Base-by-base conservation (phyloP, 2,329 filamentous ascomycete species). In the Trichoderma endophyticum region DNA sequence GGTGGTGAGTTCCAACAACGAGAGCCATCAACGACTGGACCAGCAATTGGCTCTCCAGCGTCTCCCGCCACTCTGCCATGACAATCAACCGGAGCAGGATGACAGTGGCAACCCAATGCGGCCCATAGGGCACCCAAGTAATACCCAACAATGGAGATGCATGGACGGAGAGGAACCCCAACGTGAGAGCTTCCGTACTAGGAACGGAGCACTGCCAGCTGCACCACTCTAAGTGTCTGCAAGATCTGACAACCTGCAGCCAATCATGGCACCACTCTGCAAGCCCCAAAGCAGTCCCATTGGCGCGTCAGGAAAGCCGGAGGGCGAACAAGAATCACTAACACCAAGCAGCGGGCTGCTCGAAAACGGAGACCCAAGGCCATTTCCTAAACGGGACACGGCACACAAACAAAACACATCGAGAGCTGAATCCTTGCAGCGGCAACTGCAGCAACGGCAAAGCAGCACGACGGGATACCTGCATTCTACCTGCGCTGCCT, bases 131-230 rank as follows among this genome's bases (percentile, higher is more conserved):
- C n/a, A 32, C 67, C 67, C 57, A 70, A 69, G 28, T n/a, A 69
- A 62, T 62, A 70, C 67, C 67, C 57, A 70, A 70, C 67, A 54
- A 70, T 62, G 67, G 67, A 39, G 56, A 70, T 69, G 57, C 54
- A 39, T 43, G 32, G 32, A 15, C 24, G 15, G 15, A 56, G 8
- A 67, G 24, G 32, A 67, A 30, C 43, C 57, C 9, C 30, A 36
- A 54, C 57, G 26, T 51, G 57, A 62, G 57, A 70, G 67, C 67
- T 62, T 69, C 56, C 66, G 36, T 61, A 48, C 65, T 59, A 30
- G 65, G 24, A 43, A 68, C 54, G 54, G 54, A 59, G 65, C 54
- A 68, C 54, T 18, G 14, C 54, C n/a, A 32, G 24, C 65, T 30
- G 65, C 66, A 69, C 14, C 24, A 61, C 56, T 48, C n/a, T 34